These are phyloP conservation scores for Diaporthe citriasiana DNA, from an alignment of 2,329 filamentous ascomycete species.

Conservation along the genomic window DNA sequence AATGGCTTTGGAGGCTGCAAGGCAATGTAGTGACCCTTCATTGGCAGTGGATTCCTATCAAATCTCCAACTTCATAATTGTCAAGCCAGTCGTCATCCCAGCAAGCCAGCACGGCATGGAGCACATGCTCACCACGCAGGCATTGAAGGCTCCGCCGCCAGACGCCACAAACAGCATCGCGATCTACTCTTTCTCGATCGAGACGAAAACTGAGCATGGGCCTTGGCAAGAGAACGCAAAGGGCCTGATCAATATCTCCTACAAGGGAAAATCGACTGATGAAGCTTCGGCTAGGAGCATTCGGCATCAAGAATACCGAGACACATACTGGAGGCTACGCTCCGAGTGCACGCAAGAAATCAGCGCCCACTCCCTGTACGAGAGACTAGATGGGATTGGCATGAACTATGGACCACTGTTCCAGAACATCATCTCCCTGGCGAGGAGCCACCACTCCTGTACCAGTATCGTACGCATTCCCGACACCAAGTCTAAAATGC, in stretches of 20 bases:
- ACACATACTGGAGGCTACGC: conserved; percentile 47
- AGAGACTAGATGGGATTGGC: conserved; percentile 63
- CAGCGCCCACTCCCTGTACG: conserved; percentile 63
- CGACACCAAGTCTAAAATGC: conserved; percentile 67
- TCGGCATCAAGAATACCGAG: conserved; percentile 43
- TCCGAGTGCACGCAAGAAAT: conserved; percentile 52
- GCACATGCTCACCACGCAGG: conserved; percentile 61
- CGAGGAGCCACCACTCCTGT: conserved; percentile 53
- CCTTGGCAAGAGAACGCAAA: conserved; percentile 61
- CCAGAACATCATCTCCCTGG: conserved; percentile 59
- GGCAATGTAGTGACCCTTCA: conserved; percentile 49
- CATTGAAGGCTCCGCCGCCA: conserved; percentile 39
- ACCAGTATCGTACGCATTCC: conserved; percentile 59
- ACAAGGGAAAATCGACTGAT: conserved; percentile 33
- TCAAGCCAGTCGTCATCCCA: conserved; percentile 66
- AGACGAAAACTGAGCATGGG: conserved; percentile 58
- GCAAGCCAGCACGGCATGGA: conserved; percentile 63
- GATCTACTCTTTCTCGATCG: conserved; percentile 59
- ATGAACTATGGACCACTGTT: conserved; percentile 67
- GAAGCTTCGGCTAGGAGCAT: conserved; percentile 32
- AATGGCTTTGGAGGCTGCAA: conserved; percentile 64
- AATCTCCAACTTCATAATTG: conserved; percentile 61
- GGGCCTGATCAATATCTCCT: conserved; percentile 49
- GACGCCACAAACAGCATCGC: conserved; percentile 37
- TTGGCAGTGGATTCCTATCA: conserved; percentile 51